Conservation (phyloP, 257 asterid species). For the Primulina eburnea region DNA sequence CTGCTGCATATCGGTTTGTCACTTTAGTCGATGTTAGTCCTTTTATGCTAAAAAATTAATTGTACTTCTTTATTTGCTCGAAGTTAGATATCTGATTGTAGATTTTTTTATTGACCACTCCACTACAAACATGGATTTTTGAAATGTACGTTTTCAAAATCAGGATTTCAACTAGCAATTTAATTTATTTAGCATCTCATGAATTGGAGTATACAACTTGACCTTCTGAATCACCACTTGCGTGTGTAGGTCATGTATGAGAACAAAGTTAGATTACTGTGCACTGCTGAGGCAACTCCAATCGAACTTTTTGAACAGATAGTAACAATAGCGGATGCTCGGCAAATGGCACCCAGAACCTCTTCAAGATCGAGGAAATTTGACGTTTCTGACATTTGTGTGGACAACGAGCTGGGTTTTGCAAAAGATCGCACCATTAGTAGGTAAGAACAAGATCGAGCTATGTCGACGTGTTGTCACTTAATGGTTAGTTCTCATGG, state of each 20-base stretch:
- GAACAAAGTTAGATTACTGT: slow-evolving; percentile 67
- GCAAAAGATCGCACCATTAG: slow-evolving; percentile 96
- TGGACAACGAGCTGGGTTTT: slow-evolving; percentile 88
- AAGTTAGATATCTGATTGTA: background rate
- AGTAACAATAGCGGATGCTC: slow-evolving; percentile 76
- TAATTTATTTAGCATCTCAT: background rate
- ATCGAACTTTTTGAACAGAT: slow-evolving; percentile 64
- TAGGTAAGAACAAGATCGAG: slow-evolving; percentile 42
- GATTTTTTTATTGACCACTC: background rate
- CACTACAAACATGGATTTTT: background rate
- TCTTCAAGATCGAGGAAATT: slow-evolving; percentile 83
- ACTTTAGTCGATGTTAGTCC: slow-evolving; percentile 88
- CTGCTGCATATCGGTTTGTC: slow-evolving; percentile 95
- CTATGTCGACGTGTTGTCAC: background rate
- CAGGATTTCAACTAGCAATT: background rate
- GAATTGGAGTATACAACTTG: background rate
- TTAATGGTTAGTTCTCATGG: background rate
- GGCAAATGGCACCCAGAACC: slow-evolving; percentile 77
- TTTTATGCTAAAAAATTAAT: background rate
- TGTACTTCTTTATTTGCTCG: background rate
- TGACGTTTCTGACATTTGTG: slow-evolving; percentile 82
- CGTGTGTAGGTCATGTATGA: slow-evolving; percentile 81
- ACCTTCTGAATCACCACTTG: background rate
- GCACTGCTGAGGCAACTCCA: slow-evolving; percentile 87
- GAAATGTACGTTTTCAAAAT: background rate